A percentile compares a stretch with the other conserved stretches of the same genome.
Conservation (phyloP, 148 eudicot genomes). For the Cornus florida region DNA sequence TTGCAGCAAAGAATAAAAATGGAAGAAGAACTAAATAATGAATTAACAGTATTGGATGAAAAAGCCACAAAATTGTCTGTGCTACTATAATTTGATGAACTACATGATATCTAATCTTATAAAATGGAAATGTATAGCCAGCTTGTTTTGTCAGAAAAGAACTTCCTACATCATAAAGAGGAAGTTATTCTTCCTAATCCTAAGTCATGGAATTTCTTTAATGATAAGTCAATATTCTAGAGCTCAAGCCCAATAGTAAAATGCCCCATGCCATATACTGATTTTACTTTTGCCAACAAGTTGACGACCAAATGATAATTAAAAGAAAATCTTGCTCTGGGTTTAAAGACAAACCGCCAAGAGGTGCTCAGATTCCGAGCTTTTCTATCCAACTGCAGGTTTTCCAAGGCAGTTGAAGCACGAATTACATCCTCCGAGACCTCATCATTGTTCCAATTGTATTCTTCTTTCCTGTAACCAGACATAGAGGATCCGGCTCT, state of each 20-base stretch:
- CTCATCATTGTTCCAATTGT: slow-evolving; percentile 78
- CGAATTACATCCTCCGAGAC: slow-evolving; percentile 68
- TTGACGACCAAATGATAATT: not conserved
- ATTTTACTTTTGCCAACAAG: not conserved
- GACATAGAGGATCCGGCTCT: slow-evolving; percentile 79
- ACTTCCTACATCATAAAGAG: not conserved
- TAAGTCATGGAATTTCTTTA: not conserved
- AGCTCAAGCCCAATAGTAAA: not conserved
- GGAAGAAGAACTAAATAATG: too few relatives aligned
- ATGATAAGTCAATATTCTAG: not conserved
- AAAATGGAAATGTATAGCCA: not conserved
- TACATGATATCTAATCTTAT: too few relatives aligned
- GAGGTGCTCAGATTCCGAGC: slow-evolving; percentile 83
- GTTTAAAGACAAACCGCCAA: slow-evolving; percentile 64
- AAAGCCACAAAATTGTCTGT: not conserved
- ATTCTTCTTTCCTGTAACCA: slow-evolving; percentile 82
- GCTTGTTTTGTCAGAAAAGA: not conserved
- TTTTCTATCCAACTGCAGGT: slow-evolving; percentile 93
- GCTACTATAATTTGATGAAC: not conserved
- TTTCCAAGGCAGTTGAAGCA: slow-evolving; percentile 85
- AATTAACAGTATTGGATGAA: not conserved
- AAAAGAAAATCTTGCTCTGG: not conserved
- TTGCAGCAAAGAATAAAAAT: too few relatives aligned
- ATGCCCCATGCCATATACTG: not conserved
- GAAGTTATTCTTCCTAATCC: not conserved